Evolutionary conservation across 2,329 filamentous ascomycete species (phyloP).

Genomic region (Fusarium aywerte): DNA sequence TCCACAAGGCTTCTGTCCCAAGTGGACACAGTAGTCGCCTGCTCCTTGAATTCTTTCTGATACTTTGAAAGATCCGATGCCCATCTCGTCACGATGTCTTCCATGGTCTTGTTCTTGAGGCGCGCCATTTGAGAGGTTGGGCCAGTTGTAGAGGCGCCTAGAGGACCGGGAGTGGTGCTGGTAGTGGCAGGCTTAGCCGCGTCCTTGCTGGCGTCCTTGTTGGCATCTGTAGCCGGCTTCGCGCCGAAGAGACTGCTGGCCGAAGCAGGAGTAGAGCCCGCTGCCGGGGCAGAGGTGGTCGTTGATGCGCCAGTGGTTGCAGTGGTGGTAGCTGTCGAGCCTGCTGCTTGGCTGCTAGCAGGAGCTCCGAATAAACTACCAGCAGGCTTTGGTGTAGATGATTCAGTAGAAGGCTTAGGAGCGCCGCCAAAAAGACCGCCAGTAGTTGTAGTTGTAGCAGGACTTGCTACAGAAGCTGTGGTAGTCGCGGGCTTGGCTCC

Average conservation of each 20-base stretch:
- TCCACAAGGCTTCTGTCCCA: slow-evolving; percentile 96
- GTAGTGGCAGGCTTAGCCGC: slow-evolving; percentile 47
- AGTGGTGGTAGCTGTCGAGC: slow-evolving; percentile 45
- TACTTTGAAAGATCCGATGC: slow-evolving; percentile 95
- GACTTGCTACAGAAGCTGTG: slow-evolving; percentile 46
- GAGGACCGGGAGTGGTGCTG: slow-evolving; percentile 51
- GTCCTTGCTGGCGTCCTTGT: slow-evolving; percentile 47
- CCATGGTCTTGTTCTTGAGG: slow-evolving; percentile 98
- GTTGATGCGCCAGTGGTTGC: slow-evolving; percentile 37
- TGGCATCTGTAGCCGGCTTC: slow-evolving; percentile 48
- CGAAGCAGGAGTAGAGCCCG: slow-evolving; percentile 48
- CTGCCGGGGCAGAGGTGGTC: slow-evolving; percentile 44
- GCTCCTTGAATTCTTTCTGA: slow-evolving; percentile 93
- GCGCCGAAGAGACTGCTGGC: slow-evolving; percentile 50
- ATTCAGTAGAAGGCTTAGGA: slow-evolving; percentile 39
- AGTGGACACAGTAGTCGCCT: slow-evolving; percentile 84
- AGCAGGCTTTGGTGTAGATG: slow-evolving; percentile 40
- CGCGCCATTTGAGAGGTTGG: slow-evolving; percentile 87
- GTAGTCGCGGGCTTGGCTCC: slow-evolving; percentile 47
- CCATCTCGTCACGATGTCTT: slow-evolving; percentile 98
- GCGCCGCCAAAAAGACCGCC: slow-evolving; percentile 42
- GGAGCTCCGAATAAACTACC: slow-evolving; percentile 44
- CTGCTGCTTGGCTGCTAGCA: slow-evolving; percentile 33
- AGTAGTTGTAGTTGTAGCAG: slow-evolving; percentile 44
- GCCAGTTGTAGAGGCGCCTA: slow-evolving; percentile 81